Conservation (phyloP, 139 green algal genomes). For the Auxenochlorella pyrenoidosa region DNA sequence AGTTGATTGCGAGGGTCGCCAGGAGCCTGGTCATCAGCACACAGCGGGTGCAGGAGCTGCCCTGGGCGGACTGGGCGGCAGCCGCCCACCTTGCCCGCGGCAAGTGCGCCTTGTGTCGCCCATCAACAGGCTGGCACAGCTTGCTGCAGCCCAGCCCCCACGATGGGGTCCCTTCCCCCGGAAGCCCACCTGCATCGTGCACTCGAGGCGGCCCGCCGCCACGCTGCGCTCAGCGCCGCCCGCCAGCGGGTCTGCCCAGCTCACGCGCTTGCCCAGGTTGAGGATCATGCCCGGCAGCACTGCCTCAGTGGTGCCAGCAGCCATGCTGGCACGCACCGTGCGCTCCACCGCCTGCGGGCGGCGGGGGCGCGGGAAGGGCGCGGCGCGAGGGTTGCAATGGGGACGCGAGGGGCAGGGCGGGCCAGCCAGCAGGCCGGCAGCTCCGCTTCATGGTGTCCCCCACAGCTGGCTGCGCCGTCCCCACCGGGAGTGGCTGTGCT, state of each 20-base stretch:
- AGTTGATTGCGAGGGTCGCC: too few species aligned
- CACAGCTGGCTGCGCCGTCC: too few species aligned
- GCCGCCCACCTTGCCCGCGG: too few species aligned
- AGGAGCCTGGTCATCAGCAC: too few species aligned
- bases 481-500: too few species aligned
- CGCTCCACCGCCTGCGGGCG: slow-evolving; percentile 52
- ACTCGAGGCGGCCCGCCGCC: slow-evolving; percentile 92
- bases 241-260: slow-evolving; percentile 17
- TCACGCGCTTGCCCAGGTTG: slow-evolving; percentile 84
- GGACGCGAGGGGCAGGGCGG: too few species aligned
- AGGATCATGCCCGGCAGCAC: slow-evolving; percentile 96
- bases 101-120: too few species aligned
- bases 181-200: slow-evolving; percentile 86
- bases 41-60: too few species aligned
- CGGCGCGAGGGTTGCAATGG: neutral
- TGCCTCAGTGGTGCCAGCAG: slow-evolving; percentile 54
- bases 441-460: too few species aligned
- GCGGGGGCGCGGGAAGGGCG: neutral
- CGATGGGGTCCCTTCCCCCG: neutral
- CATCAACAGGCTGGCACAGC: too few species aligned
- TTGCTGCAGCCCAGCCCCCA: neutral
- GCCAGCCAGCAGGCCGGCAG: neutral
- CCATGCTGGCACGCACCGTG: slow-evolving; percentile 59
- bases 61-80: too few species aligned
- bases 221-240: neutral